Percentiles rank a stretch among this genome's conserved stretches.
phyloP scores from a whole-genome alignment of 495 filamentous ascomycete species.

The Neurospora terricola region DNA sequence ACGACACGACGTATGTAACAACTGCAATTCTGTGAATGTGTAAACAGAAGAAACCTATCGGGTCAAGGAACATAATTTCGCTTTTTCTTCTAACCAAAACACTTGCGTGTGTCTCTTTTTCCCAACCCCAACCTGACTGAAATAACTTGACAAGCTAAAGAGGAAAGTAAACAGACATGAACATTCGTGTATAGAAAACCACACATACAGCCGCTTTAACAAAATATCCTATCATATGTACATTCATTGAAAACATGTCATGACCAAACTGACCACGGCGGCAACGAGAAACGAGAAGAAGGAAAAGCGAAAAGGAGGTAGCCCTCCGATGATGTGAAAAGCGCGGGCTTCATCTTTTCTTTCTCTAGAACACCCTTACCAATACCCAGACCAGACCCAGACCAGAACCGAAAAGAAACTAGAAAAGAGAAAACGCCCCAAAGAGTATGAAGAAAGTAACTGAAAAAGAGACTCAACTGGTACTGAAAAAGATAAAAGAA shows the following conservation, averaged over 20 bases:
- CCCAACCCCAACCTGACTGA: not conserved
- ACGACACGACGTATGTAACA: not conserved
- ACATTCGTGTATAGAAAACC: no score
- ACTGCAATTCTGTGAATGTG: no score
- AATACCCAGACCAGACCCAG: no score
- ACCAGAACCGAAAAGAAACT: no score
- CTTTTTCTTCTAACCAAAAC: not conserved
- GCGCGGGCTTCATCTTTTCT: not conserved
- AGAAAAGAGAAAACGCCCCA: no score
- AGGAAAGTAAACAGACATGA: no score
- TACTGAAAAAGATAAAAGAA: no score
- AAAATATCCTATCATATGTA: not conserved
- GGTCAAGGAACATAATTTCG: not conserved
- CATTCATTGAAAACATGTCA: not conserved
- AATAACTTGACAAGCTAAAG: not conserved
- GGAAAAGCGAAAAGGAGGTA: not conserved
- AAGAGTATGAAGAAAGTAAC: no score
- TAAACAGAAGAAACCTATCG: no score
- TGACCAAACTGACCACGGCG: no score
- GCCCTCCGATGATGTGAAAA: not conserved
- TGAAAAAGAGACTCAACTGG: no score
- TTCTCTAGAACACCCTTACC: no score
- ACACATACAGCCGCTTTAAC: not conserved
- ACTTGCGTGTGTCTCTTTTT: not conserved
- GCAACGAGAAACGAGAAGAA: not conserved